These are phyloP conservation scores for Rhizopus delemar DNA, from an alignment of 371 early-diverging fungal species.

Conservation along the genomic window DNA sequence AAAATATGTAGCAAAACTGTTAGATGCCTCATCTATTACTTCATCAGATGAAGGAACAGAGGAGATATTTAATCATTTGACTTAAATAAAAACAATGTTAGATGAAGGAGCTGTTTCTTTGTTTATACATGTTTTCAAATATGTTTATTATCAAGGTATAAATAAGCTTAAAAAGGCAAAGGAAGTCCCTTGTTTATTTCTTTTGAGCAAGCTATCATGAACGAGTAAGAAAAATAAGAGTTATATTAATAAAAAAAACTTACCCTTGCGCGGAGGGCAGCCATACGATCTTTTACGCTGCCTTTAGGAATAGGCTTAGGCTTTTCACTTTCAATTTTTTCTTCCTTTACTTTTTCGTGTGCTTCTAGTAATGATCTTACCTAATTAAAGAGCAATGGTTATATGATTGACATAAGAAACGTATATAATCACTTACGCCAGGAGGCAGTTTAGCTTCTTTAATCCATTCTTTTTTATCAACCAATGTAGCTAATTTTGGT, in stretches of 20 bases:
- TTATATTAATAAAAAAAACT: conserved; percentile 5
- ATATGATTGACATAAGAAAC: not conserved
- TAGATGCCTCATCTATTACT: conserved; percentile 11
- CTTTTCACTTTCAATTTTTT: conserved; percentile 15
- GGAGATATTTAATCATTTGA: conserved; percentile 1
- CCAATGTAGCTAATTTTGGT: conserved; percentile 30
- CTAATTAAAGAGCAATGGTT: conserved; percentile 8
- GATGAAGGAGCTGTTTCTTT: not conserved
- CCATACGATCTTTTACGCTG: conserved; percentile 36
- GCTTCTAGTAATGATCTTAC: conserved; percentile 29
- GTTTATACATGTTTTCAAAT: not conserved
- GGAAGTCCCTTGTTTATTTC: not conserved
- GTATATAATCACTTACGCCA: conserved; percentile 24
- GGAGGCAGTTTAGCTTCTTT: conserved; percentile 34
- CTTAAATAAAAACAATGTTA: conserved; percentile 4
- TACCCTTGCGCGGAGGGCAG: conserved; percentile 44
- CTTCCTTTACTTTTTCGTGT: conserved; percentile 32
- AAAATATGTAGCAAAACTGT: conserved; percentile 60
- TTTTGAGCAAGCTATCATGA: conserved; percentile 16
- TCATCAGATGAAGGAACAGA: conserved; percentile 4
- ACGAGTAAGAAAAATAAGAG: not conserved
- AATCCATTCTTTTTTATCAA: conserved; percentile 38
- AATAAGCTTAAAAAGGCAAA: not conserved
- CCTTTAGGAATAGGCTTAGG: conserved; percentile 31
- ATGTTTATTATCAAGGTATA: not conserved